Conservation (phyloP, 768 basidiomycete genomes). For the Peribolospora baueri region DNA sequence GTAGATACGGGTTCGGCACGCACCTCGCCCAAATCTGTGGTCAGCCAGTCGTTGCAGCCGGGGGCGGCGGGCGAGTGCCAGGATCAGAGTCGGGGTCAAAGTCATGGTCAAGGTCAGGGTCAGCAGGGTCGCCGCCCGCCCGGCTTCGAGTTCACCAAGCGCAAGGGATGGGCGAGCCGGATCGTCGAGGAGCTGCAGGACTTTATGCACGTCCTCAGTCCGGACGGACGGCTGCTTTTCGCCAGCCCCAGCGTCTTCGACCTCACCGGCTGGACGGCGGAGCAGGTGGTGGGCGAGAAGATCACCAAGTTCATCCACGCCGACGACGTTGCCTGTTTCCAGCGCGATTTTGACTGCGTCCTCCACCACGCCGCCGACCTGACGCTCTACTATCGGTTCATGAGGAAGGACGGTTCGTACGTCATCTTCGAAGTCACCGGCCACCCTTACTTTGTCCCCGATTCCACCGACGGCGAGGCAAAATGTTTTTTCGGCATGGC, state of each 20-base stretch:
- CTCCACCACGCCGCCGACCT: constrained; percentile 4
- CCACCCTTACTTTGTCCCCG: constrained; percentile 8
- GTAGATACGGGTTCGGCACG: no score
- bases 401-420: constrained; percentile 5
- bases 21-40: no score
- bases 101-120: constrained; percentile 5
- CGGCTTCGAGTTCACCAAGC: constrained; percentile 12
- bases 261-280: constrained; percentile 59
- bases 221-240: constrained; percentile 76
- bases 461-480: not conserved
- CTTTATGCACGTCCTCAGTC: constrained; percentile 69
- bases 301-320: constrained; percentile 66
- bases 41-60: no score
- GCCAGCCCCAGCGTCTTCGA: constrained; percentile 58
- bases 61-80: no score
- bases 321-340: constrained; percentile 64
- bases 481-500: constrained; percentile 51
- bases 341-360: constrained; percentile 48
- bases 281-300: constrained; percentile 59
- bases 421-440: constrained; percentile 11
- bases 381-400: constrained; percentile 13
- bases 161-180: constrained; percentile 14
- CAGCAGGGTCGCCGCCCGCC: constrained; percentile 2
- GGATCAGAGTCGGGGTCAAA: no score
- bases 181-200: constrained; percentile 25